Evolutionary conservation across 805 yeast genomes (phyloP).

Genomic region (Metschnikowia continentalis): DNA sequence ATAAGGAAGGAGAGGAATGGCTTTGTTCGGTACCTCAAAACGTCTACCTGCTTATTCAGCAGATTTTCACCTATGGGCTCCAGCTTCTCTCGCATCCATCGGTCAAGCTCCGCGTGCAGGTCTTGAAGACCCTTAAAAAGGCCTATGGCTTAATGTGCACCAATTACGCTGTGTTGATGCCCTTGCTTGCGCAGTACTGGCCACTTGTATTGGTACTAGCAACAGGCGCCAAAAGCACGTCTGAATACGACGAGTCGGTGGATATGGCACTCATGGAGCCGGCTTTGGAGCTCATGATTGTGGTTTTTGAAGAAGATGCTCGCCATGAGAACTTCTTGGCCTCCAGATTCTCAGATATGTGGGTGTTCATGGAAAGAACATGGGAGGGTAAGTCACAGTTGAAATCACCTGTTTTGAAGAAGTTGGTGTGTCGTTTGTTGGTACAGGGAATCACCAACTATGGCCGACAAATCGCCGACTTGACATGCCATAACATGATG

Average conservation of each 20-base stretch:
- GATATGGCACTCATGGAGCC: slow-evolving; percentile 20
- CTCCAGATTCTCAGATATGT: slow-evolving; percentile 44
- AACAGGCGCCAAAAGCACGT: slow-evolving; percentile 16
- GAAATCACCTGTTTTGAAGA: background rate
- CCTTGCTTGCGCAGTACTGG: slow-evolving; percentile 34
- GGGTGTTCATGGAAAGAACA: slow-evolving; percentile 26
- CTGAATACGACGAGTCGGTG: slow-evolving; percentile 8
- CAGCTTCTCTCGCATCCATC: slow-evolving; percentile 67
- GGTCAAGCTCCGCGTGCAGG: slow-evolving; percentile 47
- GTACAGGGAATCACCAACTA: slow-evolving; percentile 35
- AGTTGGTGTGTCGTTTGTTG: slow-evolving; percentile 27
- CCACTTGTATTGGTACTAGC: slow-evolving; percentile 23
- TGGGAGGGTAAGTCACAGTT: background rate
- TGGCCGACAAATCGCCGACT: slow-evolving; percentile 40
- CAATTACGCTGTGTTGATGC: slow-evolving; percentile 28
- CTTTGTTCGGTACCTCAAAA: slow-evolving; percentile 58
- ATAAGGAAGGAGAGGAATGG: slow-evolving; percentile 42
- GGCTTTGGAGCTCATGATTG: slow-evolving; percentile 26
- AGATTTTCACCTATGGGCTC: slow-evolving; percentile 66
- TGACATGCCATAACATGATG: slow-evolving; percentile 33
- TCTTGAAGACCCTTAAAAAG: slow-evolving; percentile 43
- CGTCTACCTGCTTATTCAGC: slow-evolving; percentile 55
- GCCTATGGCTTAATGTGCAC: slow-evolving; percentile 32
- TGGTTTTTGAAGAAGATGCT: slow-evolving; percentile 27
- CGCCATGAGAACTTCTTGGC: slow-evolving; percentile 45